These are phyloP conservation scores for Apiospora marii DNA, from an alignment of 2,329 filamentous ascomycete genomes.

Conservation along the genomic window DNA sequence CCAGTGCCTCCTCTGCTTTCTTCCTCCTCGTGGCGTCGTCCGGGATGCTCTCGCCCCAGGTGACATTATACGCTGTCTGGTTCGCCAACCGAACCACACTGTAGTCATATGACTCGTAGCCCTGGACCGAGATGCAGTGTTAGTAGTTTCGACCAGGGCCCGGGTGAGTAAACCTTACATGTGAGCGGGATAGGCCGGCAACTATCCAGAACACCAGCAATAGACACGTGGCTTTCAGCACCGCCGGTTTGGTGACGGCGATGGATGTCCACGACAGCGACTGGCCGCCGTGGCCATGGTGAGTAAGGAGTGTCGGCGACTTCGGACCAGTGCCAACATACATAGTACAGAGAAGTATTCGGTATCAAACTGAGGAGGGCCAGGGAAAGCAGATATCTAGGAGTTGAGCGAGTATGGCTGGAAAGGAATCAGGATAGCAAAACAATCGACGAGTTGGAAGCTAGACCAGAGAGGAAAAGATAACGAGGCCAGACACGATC, in stretches of 20 bases:
- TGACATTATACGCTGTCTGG: background rate
- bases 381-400: background rate
- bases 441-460: background rate
- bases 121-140: background rate
- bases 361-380: background rate
- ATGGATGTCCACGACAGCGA: conserved; percentile 15
- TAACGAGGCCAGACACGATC: background rate
- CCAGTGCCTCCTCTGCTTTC: background rate
- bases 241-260: background rate
- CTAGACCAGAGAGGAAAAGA: background rate
- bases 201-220: conserved; percentile 11
- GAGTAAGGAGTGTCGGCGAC: background rate
- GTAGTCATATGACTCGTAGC: background rate
- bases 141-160: background rate
- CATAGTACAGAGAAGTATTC: background rate
- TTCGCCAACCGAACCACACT: background rate
- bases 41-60: background rate
- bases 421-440: background rate
- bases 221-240: background rate
- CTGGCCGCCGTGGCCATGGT: background rate
- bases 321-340: background rate
- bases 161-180: background rate
- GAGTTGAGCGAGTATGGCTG: background rate
- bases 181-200: background rate
- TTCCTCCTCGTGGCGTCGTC: background rate